Evolutionary conservation across 192 early-diverging fungal genomes (phyloP).

Genomic region (Linnemannia elongata): DNA sequence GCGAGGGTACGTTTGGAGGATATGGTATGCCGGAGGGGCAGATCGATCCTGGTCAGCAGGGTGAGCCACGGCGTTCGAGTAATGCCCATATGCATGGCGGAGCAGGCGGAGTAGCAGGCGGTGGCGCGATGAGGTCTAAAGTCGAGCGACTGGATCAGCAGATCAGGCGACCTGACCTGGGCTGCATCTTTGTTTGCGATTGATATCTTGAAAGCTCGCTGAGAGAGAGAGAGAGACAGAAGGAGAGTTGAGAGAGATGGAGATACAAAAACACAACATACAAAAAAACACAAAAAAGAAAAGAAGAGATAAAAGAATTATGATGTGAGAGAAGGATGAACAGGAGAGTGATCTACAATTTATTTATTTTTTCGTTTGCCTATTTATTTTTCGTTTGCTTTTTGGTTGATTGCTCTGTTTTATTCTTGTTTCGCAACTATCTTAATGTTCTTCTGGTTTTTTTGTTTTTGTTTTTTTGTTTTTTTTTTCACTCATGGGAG

Average conservation of each 20-base stretch:
- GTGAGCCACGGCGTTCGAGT: conserved; percentile 10
- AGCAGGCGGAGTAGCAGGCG: background rate
- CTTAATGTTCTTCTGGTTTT: too few relatives aligned
- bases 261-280: background rate
- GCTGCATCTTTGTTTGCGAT: conserved; percentile 47
- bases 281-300: background rate
- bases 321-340: background rate
- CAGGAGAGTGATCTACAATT: background rate
- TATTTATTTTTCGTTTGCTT: background rate
- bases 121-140: conserved; percentile 14
- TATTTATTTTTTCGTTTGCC: background rate
- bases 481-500: too few relatives aligned
- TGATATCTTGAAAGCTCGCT: background rate
- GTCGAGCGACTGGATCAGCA: conserved; percentile 47
- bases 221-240: background rate
- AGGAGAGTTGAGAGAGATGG: background rate
- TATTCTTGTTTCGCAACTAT: background rate
- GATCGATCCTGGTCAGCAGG: conserved; percentile 40
- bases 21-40: conserved; percentile 46
- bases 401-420: background rate
- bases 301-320: background rate
- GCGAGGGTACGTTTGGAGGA: conserved; percentile 21
- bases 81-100: background rate
- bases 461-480: background rate
- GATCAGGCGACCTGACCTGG: conserved; percentile 40